Percentiles rank a stretch among this genome's conserved stretches.
These are phyloP conservation scores for Sporobolomyces phaffii DNA, from an alignment of 768 basidiomycete species.

Conservation along the genomic window DNA sequence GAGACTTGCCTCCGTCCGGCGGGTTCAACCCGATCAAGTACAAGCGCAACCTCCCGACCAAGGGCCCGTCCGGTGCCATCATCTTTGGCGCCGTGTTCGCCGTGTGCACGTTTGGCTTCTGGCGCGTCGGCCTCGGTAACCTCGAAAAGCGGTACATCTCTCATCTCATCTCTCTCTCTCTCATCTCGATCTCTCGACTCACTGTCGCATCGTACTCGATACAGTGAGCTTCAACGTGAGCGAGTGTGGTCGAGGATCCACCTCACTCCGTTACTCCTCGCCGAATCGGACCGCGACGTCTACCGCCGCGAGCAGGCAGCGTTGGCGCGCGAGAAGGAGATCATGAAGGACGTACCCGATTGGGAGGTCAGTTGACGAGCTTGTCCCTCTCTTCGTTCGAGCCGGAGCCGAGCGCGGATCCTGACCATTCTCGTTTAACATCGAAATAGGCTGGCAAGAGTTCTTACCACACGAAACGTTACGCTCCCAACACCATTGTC, in stretches of 20 bases:
- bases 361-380: constrained; percentile 99
- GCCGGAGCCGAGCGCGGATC: too few relatives aligned
- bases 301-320: constrained; percentile 76
- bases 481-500: constrained; percentile 59
- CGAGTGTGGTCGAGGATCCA: constrained; percentile 93
- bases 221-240: constrained; percentile 87
- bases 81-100: constrained; percentile 80
- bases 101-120: constrained; percentile 85
- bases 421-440: background rate
- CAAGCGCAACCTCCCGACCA: constrained; percentile 79
- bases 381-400: too few relatives aligned
- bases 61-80: constrained; percentile 58
- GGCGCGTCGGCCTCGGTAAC: constrained; percentile 81
- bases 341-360: constrained; percentile 87
- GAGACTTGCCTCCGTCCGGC: constrained; percentile 91
- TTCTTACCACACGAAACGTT: constrained; percentile 73
- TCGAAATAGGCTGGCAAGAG: constrained; percentile 73
- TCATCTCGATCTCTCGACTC: background rate
- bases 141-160: constrained; percentile 83
- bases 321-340: constrained; percentile 69
- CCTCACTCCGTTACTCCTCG: constrained; percentile 81
- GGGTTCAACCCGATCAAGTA: constrained; percentile 90
- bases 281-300: constrained; percentile 85
- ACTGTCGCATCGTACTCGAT: constrained; percentile 13
- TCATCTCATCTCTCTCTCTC: constrained; percentile 17